Conservation (phyloP, 305 asterid species). For the Fraxinus greggii region DNA sequence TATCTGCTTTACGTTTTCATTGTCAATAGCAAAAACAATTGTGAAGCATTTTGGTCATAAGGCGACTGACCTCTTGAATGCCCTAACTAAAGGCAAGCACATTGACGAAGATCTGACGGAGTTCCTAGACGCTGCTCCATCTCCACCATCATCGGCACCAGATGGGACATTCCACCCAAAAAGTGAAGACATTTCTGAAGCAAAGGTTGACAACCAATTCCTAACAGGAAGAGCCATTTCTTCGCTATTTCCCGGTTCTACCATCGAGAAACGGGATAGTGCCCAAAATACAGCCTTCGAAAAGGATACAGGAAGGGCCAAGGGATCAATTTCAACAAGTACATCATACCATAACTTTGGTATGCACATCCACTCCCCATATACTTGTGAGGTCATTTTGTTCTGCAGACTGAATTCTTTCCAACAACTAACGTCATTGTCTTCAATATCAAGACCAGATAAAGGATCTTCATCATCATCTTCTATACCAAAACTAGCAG, state of each 20-base stretch:
- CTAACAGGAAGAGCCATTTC: conserved; percentile 56
- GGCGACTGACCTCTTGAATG: conserved; percentile 77
- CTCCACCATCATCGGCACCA: conserved; percentile 92
- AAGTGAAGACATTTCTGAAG: conserved; percentile 71
- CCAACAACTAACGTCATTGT: conserved; percentile 74
- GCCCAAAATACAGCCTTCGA: conserved; percentile 95
- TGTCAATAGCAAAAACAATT: conserved; percentile 22
- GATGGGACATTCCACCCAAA: conserved; percentile 91
- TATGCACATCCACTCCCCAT: conserved; percentile 90
- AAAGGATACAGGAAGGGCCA: conserved; percentile 72
- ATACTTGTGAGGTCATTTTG: conserved; percentile 57
- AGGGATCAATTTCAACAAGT: conserved; percentile 78
- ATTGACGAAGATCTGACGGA: conserved; percentile 70
- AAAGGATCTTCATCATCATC: conserved; percentile 60
- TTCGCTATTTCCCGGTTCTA: conserved; percentile 57
- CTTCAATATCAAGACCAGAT: conserved; percentile 45
- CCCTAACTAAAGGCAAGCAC: conserved; percentile 77
- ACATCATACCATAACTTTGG: conserved; percentile 99
- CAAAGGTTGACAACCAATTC: conserved; percentile 67
- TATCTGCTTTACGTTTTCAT: background rate
- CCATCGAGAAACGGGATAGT: conserved; percentile 74
- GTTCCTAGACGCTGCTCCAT: conserved; percentile 69
- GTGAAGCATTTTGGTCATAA: conserved; percentile 14
- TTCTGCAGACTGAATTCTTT: conserved; percentile 68
- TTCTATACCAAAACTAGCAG: conserved; percentile 38